Conservation (phyloP, 164 flowering plant genomes). For the Aristolochia contorta region DNA sequence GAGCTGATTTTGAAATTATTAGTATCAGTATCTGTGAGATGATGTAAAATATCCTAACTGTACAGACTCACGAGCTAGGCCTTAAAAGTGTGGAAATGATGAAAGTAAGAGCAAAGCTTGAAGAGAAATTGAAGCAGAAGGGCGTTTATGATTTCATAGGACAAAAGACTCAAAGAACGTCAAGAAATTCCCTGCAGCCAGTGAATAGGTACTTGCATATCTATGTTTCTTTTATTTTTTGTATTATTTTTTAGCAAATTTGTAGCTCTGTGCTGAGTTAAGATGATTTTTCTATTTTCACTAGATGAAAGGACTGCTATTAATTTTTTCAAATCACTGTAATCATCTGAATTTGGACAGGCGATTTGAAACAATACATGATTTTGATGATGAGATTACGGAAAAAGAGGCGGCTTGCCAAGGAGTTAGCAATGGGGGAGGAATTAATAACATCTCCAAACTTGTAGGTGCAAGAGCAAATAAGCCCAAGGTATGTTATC, state of each 20-base stretch:
- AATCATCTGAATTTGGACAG: constrained; percentile 25
- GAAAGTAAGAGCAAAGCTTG: constrained; percentile 70
- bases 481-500: constrained; percentile 47
- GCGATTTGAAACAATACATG: constrained; percentile 60
- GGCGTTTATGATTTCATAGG: constrained; percentile 33
- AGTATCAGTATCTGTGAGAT: not conserved
- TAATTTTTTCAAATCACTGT: constrained; percentile 3
- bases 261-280: not conserved
- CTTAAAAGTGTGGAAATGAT: constrained; percentile 75
- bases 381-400: constrained; percentile 67
- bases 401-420: constrained; percentile 18
- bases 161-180: constrained; percentile 23
- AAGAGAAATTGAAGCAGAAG: constrained; percentile 70
- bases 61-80: constrained; percentile 33
- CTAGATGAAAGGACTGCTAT: not conserved
- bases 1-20: not conserved
- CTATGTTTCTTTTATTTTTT: not conserved
- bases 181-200: constrained; percentile 21
- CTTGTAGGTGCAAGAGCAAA: constrained; percentile 31
- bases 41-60: not conserved
- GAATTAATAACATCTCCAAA: constrained; percentile 30
- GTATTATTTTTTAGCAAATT: not conserved
- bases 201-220: constrained; percentile 35
- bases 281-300: not conserved
- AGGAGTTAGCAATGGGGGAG: constrained; percentile 20